A percentile compares a stretch with the other conserved stretches of the same genome.
These are phyloP conservation scores for Collybia sp. DNA, from an alignment of 768 basidiomycete genomes.

Conservation along the genomic window DNA sequence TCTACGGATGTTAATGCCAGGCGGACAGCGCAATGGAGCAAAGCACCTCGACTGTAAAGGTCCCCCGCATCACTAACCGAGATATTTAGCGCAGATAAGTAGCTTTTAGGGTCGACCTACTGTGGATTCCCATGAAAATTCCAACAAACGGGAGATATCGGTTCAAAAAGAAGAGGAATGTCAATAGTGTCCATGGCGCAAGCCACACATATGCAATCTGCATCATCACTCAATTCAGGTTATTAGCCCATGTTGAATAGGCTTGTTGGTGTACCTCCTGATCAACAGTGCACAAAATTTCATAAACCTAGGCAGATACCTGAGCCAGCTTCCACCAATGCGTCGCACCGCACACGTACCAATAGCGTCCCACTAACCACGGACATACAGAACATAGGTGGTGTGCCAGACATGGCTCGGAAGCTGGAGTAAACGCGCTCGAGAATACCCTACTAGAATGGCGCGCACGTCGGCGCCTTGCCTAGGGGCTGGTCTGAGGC, in stretches of 20 bases:
- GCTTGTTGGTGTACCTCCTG: slow-evolving; percentile 19
- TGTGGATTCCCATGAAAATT: slow-evolving; percentile 26
- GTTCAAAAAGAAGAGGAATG: slow-evolving; percentile 31
- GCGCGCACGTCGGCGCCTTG: too few species aligned
- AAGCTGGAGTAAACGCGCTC: too few species aligned
- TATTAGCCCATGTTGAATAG: neutral
- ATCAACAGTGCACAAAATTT: slow-evolving; percentile 29
- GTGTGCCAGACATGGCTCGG: too few species aligned
- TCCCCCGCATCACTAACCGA: slow-evolving; percentile 9
- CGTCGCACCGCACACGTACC: too few species aligned
- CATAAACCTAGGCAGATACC: slow-evolving; percentile 21
- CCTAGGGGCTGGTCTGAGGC: too few species aligned
- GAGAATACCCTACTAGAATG: too few species aligned
- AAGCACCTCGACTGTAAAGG: slow-evolving; percentile 16
- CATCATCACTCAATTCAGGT: neutral
- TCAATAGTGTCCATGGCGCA: slow-evolving; percentile 20
- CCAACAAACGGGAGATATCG: slow-evolving; percentile 36
- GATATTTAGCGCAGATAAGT: neutral
- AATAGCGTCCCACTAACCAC: too few species aligned
- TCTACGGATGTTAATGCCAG: neutral
- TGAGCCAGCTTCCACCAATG: too few species aligned
- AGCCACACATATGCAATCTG: slow-evolving; percentile 31
- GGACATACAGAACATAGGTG: too few species aligned
- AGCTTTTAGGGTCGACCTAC: slow-evolving; percentile 13
- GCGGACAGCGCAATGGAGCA: neutral